Conservation (phyloP, 345 rosid species). For the Citrus inodora region DNA sequence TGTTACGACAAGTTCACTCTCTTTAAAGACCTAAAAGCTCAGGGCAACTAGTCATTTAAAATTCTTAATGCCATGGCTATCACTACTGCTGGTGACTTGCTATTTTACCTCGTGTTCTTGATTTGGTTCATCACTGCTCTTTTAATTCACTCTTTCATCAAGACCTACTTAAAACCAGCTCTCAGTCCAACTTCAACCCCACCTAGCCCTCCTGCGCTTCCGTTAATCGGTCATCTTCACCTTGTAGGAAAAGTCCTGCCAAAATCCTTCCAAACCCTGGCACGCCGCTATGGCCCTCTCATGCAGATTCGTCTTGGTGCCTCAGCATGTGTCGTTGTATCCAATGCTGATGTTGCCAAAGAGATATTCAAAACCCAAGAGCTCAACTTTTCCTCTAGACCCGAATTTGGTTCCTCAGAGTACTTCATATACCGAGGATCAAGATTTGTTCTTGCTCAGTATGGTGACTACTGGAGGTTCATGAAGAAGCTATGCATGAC, state of each 20-base stretch:
- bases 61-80: constrained; percentile 10
- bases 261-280: constrained; percentile 36
- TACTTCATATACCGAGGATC: constrained; percentile 48
- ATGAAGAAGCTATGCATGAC: constrained; percentile 77
- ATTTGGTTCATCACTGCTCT: constrained; percentile 29
- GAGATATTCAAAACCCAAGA: constrained; percentile 48
- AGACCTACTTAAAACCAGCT: constrained; percentile 4
- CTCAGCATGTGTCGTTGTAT: constrained; percentile 38
- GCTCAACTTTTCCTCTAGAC: constrained; percentile 39
- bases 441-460: constrained; percentile 44
- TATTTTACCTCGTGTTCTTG: constrained; percentile 13
- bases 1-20: background rate
- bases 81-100: background rate
- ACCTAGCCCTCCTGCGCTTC: constrained; percentile 46
- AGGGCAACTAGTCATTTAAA: background rate
- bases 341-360: constrained; percentile 37
- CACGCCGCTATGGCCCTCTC: constrained; percentile 44
- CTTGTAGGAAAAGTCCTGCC: constrained; percentile 36
- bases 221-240: constrained; percentile 56
- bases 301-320: constrained; percentile 40
- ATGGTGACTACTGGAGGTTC: constrained; percentile 54
- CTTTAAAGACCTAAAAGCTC: background rate
- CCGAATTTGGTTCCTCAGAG: constrained; percentile 45
- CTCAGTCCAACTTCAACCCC: background rate
- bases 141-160: constrained; percentile 13